Conservation (phyloP, 2,329 filamentous ascomycete species). For the Colletotrichum gloeosporioides region DNA sequence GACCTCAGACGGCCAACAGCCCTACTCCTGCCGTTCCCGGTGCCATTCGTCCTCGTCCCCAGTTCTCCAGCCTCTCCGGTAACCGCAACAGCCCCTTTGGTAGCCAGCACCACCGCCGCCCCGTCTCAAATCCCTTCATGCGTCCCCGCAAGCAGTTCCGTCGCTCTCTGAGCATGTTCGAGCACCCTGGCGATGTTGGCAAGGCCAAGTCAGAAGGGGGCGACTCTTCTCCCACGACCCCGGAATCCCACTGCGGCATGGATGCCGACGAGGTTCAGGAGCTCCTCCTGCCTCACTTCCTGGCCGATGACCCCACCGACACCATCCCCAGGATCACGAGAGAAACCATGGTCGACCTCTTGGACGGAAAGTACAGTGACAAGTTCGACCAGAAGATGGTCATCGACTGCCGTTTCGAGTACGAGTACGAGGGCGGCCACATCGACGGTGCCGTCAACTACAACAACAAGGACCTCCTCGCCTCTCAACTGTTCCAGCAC, state of each 20-base stretch:
- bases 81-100: constrained; percentile 79
- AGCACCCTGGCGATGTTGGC: constrained; percentile 87
- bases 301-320: constrained; percentile 80
- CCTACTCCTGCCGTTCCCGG: constrained; percentile 59
- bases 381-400: constrained; percentile 83
- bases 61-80: constrained; percentile 66
- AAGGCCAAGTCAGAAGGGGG: constrained; percentile 71
- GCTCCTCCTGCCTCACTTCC: constrained; percentile 83
- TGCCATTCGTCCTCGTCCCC: constrained; percentile 67
- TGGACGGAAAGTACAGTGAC: constrained; percentile 82
- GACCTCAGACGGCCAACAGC: constrained; percentile 65
- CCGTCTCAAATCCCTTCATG: constrained; percentile 68
- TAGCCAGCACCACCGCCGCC: constrained; percentile 72
- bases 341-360: constrained; percentile 81
- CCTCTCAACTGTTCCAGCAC: constrained; percentile 76
- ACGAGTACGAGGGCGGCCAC: constrained; percentile 96
- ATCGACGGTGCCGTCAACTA: constrained; percentile 94
- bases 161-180: constrained; percentile 97
- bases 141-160: constrained; percentile 88
- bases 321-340: constrained; percentile 86
- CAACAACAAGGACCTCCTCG: constrained; percentile 92
- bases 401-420: constrained; percentile 97
- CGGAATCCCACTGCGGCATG: constrained; percentile 73
- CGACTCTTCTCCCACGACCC: constrained; percentile 50
- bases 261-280: constrained; percentile 80